Evolutionary conservation across 805 yeast genomes (phyloP).

Genomic region (Candida palmyrensis): DNA sequence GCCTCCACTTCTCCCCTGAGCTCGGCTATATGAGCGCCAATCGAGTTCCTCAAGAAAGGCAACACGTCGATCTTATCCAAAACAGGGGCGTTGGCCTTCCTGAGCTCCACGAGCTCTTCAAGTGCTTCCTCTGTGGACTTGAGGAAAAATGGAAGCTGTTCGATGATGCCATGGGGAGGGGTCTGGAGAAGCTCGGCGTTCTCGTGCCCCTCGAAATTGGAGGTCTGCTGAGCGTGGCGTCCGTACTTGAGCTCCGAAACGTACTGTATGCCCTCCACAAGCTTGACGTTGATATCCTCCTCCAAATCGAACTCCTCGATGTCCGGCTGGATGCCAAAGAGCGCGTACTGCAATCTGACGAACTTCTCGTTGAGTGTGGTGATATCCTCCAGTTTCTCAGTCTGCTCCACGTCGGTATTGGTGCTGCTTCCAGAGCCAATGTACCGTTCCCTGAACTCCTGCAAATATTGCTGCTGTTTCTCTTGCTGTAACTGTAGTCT

Average conservation of each 20-base stretch:
- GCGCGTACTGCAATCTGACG: conserved; percentile 72
- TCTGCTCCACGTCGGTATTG: conserved; percentile 45
- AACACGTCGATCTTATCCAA: conserved; percentile 37
- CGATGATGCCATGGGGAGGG: conserved; percentile 37
- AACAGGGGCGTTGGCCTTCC: conserved; percentile 32
- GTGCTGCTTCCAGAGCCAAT: conserved; percentile 45
- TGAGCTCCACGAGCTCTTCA: conserved; percentile 42
- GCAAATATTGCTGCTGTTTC: conserved; percentile 44
- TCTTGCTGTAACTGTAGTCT: conserved; percentile 47
- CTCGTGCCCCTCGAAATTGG: neutral
- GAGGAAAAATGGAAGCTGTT: conserved; percentile 38
- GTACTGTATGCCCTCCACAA: conserved; percentile 62
- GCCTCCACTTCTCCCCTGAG: too few species aligned
- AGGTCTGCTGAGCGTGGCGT: conserved; percentile 19
- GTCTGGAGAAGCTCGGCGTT: conserved; percentile 17
- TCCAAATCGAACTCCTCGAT: conserved; percentile 49
- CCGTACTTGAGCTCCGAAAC: conserved; percentile 65
- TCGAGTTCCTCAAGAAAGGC: conserved; percentile 31
- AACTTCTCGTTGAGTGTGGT: conserved; percentile 67
- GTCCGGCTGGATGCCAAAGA: conserved; percentile 79
- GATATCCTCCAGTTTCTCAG: too few species aligned
- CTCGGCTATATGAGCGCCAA: conserved; percentile 14
- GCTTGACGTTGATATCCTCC: conserved; percentile 44
- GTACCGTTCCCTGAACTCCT: conserved; percentile 55
- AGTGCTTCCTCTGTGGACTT: conserved; percentile 35